phyloP scores from a whole-genome alignment of 176 grass and related monocot species.

The Oryza brachyantha region DNA sequence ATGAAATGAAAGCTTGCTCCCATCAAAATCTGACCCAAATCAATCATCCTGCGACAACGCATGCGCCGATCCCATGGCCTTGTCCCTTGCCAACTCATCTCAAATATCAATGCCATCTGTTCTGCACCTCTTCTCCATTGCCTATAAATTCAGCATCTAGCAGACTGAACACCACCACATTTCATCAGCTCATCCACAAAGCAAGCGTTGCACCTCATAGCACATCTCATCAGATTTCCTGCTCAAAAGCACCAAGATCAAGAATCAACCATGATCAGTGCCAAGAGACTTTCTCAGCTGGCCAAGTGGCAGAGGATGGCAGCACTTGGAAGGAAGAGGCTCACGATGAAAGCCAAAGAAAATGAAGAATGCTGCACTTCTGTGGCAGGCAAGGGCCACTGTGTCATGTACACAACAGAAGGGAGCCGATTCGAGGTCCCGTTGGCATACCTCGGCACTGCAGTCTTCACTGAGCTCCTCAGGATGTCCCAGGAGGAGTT shows the following conservation, averaged over 20 bases:
- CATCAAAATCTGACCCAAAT: constrained; percentile 26
- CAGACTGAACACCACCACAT: not conserved
- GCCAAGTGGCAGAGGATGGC: constrained; percentile 37
- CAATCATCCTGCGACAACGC: not conserved
- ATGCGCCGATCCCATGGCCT: not conserved
- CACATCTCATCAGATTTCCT: not conserved
- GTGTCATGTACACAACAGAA: constrained; percentile 37
- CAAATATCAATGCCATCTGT: not conserved
- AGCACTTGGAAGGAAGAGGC: constrained; percentile 37
- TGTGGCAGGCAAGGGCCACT: constrained; percentile 35
- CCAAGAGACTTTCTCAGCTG: not conserved
- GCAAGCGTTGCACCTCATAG: not conserved
- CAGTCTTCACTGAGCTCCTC: constrained; percentile 42
- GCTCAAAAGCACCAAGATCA: not conserved
- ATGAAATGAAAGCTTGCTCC: constrained; percentile 20
- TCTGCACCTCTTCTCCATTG: not conserved
- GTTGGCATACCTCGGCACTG: constrained; percentile 31
- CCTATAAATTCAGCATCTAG: not conserved
- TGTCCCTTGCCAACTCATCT: constrained; percentile 14
- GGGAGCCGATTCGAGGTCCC: constrained; percentile 56
- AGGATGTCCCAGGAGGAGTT: constrained; percentile 53
- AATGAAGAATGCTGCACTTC: constrained; percentile 5
- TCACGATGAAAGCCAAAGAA: constrained; percentile 9
- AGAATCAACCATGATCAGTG: not conserved
- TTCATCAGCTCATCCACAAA: not conserved